Evolutionary conservation across 331 rosid genomes (phyloP).

Genomic region (Acacia pycnantha): DNA sequence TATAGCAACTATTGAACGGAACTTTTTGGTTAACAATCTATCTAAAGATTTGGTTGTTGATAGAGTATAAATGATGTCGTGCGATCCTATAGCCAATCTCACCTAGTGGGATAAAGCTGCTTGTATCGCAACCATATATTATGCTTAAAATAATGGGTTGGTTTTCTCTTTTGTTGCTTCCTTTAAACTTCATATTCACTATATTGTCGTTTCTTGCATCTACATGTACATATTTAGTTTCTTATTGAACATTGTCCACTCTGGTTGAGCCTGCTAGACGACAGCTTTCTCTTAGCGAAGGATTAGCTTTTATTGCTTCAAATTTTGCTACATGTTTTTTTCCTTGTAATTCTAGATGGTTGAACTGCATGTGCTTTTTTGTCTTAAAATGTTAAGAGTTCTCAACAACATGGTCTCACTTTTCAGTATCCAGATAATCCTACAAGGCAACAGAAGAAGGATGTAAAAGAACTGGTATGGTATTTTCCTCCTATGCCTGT

Average conservation of each 20-base stretch:
- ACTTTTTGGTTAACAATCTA: too few relatives aligned
- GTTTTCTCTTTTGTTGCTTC: slow-evolving; percentile 1
- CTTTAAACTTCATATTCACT: slow-evolving; percentile 2
- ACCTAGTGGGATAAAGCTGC: too few relatives aligned
- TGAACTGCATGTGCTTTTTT: neutral
- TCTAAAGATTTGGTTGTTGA: too few relatives aligned
- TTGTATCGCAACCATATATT: neutral
- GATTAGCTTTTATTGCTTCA: neutral
- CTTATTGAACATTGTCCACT: neutral
- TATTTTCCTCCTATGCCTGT: slow-evolving; percentile 23
- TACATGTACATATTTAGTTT: slow-evolving; percentile 7
- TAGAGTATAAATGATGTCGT: too few relatives aligned
- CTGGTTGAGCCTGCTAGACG: neutral
- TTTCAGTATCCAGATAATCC: slow-evolving; percentile 94
- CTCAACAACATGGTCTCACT: slow-evolving; percentile 10
- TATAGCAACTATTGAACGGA: neutral
- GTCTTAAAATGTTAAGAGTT: neutral
- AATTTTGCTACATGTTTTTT: neutral
- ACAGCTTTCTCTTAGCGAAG: neutral
- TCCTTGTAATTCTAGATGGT: neutral
- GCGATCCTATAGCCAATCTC: accelerated
- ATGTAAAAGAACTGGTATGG: slow-evolving; percentile 85
- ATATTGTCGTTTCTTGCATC: slow-evolving; percentile 1
- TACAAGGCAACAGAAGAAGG: slow-evolving; percentile 96
- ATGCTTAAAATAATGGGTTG: neutral